Evolutionary conservation across 331 rosid species (phyloP).

Genomic region (Erythrophleum ivorense): DNA sequence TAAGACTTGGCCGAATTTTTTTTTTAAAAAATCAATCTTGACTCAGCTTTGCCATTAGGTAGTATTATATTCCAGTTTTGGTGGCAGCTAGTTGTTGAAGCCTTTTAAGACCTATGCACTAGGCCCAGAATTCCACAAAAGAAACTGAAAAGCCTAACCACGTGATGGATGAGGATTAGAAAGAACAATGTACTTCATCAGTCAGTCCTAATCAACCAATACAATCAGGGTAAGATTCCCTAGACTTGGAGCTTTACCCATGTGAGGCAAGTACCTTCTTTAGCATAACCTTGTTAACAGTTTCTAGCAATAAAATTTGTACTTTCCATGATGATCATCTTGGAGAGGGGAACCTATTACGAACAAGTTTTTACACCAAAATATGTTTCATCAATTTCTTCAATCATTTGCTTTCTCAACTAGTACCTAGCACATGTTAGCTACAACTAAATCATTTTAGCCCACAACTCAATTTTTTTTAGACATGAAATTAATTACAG

Average conservation of each 20-base stretch:
- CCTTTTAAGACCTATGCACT: neutral
- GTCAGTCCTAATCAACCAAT: neutral
- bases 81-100: constrained; percentile 21
- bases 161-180: constrained; percentile 22
- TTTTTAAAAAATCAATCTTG: constrained; percentile 8
- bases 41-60: constrained; percentile 34
- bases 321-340: too few species aligned
- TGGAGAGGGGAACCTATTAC: neutral
- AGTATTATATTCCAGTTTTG: constrained; percentile 34
- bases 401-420: neutral
- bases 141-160: neutral
- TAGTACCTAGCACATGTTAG: neutral
- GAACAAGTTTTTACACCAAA: neutral
- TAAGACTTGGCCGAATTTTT: neutral
- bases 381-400: neutral
- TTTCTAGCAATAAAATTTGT: neutral
- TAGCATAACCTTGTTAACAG: neutral
- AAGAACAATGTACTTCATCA: constrained; percentile 5
- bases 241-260: neutral
- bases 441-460: neutral
- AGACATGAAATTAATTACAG: too few species aligned
- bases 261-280: neutral
- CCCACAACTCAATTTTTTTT: neutral
- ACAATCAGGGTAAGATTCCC: neutral
- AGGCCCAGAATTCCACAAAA: constrained; percentile 6